These are phyloP conservation scores for Penicillium samsonianum DNA, from an alignment of 495 filamentous ascomycete genomes.

Conservation along the genomic window DNA sequence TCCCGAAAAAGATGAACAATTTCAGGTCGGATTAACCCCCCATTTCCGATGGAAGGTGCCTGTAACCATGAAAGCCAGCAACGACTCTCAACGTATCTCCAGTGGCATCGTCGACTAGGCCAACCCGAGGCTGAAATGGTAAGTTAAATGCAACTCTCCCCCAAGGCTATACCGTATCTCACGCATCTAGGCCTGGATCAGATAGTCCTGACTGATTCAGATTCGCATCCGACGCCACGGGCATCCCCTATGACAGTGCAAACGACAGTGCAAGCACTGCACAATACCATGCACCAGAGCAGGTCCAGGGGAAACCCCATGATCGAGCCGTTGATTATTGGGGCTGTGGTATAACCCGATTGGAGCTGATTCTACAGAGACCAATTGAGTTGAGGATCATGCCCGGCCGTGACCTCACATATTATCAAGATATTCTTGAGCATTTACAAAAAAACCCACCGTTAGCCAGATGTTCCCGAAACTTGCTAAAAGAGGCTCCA, in stretches of 20 bases:
- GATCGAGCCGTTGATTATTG: neutral
- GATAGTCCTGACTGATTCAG: slow-evolving; percentile 1
- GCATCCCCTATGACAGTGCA: neutral
- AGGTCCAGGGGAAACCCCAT: neutral
- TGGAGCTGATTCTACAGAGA: neutral
- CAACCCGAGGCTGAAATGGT: neutral
- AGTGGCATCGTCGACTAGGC: neutral
- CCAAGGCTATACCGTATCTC: neutral
- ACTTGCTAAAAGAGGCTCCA: neutral
- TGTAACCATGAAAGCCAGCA: neutral
- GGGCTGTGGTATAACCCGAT: neutral
- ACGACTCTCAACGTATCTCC: neutral
- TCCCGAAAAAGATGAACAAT: neutral
- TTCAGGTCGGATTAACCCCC: neutral
- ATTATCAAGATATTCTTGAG: neutral
- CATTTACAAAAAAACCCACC: neutral
- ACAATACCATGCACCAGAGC: neutral
- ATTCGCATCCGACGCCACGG: slow-evolving; percentile 1
- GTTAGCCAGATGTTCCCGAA: neutral
- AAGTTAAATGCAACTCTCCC: neutral
- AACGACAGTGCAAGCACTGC: neutral
- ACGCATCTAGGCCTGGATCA: neutral
- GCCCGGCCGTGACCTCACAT: neutral
- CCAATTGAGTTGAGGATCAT: neutral
- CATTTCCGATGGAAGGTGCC: slow-evolving; percentile 1